phyloP scores from a whole-genome alignment of 179 eudicot species.

The Corrigiola litoralis region DNA sequence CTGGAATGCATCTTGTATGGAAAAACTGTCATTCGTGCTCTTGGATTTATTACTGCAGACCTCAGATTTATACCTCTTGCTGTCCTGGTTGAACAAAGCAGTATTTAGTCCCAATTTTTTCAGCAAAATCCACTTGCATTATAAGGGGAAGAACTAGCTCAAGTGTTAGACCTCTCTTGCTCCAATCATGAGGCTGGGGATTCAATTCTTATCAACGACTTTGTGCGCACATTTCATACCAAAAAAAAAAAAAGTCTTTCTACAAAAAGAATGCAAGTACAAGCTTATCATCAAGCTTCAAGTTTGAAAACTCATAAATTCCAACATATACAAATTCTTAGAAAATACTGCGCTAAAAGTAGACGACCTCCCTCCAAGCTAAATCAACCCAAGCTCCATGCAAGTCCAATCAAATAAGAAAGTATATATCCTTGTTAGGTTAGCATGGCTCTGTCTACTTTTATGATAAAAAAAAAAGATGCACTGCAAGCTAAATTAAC shows the following conservation, averaged over 20 bases:
- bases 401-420: no score
- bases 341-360: no score
- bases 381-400: no score
- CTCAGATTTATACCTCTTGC: slow-evolving; percentile 25
- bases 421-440: no score
- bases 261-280: background rate
- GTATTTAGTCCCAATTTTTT: no score
- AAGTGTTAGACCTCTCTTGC: background rate
- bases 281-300: background rate
- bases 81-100: slow-evolving; percentile 45
- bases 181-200: background rate
- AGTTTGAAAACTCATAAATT: background rate
- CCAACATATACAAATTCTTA: no score
- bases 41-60: slow-evolving; percentile 16
- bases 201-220: background rate
- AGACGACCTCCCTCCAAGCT: no score
- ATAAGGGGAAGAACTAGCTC: background rate
- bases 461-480: no score
- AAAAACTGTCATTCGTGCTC: slow-evolving; percentile 8
- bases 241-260: background rate
- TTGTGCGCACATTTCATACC: background rate
- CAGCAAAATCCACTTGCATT: background rate
- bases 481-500: no score
- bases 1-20: slow-evolving; percentile 31
- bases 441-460: no score